These are phyloP conservation scores for Kalmusia sp. DNA, from an alignment of 2,329 filamentous ascomycete genomes.

Conservation along the genomic window DNA sequence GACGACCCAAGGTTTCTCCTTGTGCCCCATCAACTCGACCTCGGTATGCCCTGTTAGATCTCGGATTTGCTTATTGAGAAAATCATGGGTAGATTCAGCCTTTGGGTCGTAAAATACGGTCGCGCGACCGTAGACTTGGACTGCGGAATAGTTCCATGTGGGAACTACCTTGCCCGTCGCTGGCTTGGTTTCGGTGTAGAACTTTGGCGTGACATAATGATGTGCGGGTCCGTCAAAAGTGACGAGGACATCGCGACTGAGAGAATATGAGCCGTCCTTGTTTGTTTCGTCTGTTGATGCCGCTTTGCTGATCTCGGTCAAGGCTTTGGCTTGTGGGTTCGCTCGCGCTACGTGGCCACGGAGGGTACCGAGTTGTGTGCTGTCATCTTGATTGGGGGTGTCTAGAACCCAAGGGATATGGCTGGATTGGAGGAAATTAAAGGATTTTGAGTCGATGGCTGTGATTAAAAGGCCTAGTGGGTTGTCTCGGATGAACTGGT, in stretches of 20 bases:
- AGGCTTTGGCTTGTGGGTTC: conserved; percentile 69
- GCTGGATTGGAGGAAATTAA: conserved; percentile 30
- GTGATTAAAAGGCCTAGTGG: conserved; percentile 70
- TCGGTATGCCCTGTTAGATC: conserved; percentile 63
- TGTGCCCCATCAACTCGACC: conserved; percentile 63
- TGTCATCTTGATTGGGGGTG: conserved; percentile 44
- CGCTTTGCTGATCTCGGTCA: conserved; percentile 60
- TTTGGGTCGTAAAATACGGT: conserved; percentile 62
- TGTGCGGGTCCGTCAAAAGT: conserved; percentile 66
- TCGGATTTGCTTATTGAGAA: conserved; percentile 59
- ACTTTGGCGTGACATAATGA: conserved; percentile 70
- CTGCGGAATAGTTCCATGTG: conserved; percentile 74
- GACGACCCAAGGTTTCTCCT: conserved; percentile 62
- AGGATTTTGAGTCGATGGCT: conserved; percentile 51
- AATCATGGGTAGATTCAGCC: conserved; percentile 53
- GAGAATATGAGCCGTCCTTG: not conserved
- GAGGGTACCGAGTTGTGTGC: conserved; percentile 58
- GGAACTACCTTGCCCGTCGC: conserved; percentile 70
- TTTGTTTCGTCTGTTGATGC: not conserved
- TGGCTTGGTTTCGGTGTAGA: conserved; percentile 72
- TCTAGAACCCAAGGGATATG: conserved; percentile 36
- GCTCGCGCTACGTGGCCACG: conserved; percentile 68
- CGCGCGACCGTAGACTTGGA: conserved; percentile 67
- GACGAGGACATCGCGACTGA: conserved; percentile 63
- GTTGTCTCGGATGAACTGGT: conserved; percentile 64